These are phyloP conservation scores for Sporothrix sp. DNA, from an alignment of 2,329 filamentous ascomycete species.

Conservation along the genomic window DNA sequence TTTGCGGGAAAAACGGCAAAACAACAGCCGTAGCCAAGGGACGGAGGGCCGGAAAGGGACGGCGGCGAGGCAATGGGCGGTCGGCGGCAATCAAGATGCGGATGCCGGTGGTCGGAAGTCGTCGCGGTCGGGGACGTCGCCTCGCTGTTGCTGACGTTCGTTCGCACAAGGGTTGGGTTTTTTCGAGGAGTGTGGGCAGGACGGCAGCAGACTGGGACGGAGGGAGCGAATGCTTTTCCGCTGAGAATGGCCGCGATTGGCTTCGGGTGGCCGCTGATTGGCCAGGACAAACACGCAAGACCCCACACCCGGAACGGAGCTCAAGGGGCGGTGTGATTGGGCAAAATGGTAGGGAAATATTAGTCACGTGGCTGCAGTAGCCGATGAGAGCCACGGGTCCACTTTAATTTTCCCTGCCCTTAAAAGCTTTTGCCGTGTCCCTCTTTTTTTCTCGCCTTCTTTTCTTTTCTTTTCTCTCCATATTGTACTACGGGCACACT, in stretches of 20 bases:
- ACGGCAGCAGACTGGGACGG: constrained; percentile 13
- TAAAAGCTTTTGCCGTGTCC: constrained; percentile 6
- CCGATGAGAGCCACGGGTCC: background rate
- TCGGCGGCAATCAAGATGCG: background rate
- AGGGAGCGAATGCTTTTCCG: constrained; percentile 19
- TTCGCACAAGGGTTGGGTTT: constrained; percentile 9
- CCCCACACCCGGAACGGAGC: constrained; percentile 16
- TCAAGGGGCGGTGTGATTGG: constrained; percentile 15
- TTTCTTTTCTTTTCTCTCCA: constrained; percentile 35
- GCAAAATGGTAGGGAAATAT: background rate
- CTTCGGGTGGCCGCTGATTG: constrained; percentile 17
- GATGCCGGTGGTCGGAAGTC: background rate
- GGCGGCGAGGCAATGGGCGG: background rate
- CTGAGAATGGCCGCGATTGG: constrained; percentile 18
- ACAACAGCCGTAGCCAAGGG: constrained; percentile 11
- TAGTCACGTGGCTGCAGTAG: no score
- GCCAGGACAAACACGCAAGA: background rate
- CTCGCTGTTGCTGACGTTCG: constrained; percentile 1
- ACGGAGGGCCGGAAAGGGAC: constrained; percentile 10
- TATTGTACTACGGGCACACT: constrained; percentile 58
- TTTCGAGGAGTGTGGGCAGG: constrained; percentile 17
- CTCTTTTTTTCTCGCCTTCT: constrained; percentile 22
- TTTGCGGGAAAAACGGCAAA: constrained; percentile 14
- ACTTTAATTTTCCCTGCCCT: constrained; percentile 15
- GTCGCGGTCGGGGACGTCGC: background rate